Conservation (phyloP, 257 asterid genomes). For the Primulina tabacum region DNA sequence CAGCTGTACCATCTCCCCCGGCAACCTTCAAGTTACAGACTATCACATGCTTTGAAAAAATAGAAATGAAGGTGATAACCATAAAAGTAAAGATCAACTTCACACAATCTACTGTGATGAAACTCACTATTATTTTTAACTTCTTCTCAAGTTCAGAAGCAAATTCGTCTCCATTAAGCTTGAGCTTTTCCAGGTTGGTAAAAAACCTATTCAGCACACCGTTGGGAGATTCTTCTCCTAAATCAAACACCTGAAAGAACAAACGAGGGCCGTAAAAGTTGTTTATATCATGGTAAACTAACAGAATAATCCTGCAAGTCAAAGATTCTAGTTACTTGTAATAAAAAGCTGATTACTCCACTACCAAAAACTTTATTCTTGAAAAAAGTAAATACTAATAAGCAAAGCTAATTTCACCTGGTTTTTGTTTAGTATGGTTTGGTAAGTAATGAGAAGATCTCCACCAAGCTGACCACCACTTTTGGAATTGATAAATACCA, state of each 20-base stretch:
- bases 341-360: not conserved
- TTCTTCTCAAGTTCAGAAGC: constrained; percentile 52
- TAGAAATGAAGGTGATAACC: not conserved
- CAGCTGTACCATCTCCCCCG: constrained; percentile 99
- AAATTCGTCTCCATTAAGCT: constrained; percentile 52
- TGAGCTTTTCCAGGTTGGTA: constrained; percentile 60
- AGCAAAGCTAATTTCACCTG: constrained; percentile 48
- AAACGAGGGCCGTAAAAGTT: not conserved
- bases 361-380: not conserved
- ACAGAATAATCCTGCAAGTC: not conserved
- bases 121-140: constrained; percentile 78
- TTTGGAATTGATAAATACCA: constrained; percentile 81
- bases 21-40: constrained; percentile 57
- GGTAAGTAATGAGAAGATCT: constrained; percentile 65
- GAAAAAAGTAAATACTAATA: not conserved
- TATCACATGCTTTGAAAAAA: constrained; percentile 16
- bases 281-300: not conserved
- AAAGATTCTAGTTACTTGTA: constrained; percentile 1
- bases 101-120: not conserved
- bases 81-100: not conserved
- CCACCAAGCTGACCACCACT: constrained; percentile 99
- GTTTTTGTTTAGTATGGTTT: constrained; percentile 58
- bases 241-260: constrained; percentile 70
- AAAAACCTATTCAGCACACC: constrained; percentile 49
- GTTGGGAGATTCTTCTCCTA: constrained; percentile 85